Conservation (phyloP, 2,329 filamentous ascomycete genomes). For the Ceratocystis smalleyi region DNA sequence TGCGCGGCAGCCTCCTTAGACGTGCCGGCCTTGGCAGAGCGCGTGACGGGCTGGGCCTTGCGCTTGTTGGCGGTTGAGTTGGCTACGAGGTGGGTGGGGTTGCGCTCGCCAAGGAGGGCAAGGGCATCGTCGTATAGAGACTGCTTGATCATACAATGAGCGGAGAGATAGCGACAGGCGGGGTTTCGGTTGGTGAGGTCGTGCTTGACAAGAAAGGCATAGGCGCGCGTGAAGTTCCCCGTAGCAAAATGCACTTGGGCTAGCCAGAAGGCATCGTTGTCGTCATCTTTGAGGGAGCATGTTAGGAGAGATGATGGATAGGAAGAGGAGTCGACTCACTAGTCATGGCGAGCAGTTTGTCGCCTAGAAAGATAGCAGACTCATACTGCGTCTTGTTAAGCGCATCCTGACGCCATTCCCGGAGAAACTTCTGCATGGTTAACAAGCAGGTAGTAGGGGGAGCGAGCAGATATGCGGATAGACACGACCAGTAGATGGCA, state of each 20-base stretch:
- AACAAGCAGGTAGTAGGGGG: neutral
- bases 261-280: conserved; percentile 90
- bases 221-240: conserved; percentile 84
- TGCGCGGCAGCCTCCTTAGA: conserved; percentile 15
- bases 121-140: conserved; percentile 80
- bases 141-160: conserved; percentile 88
- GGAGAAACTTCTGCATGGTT: conserved; percentile 78
- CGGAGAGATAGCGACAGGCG: conserved; percentile 81
- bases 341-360: conserved; percentile 88
- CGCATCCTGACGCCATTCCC: conserved; percentile 89
- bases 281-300: conserved; percentile 47
- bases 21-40: conserved; percentile 23
- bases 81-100: conserved; percentile 73
- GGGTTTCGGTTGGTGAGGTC: conserved; percentile 69
- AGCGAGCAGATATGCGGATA: neutral
- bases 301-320: neutral
- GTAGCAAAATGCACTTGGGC: conserved; percentile 96
- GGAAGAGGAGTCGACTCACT: conserved; percentile 38
- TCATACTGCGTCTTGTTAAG: conserved; percentile 93
- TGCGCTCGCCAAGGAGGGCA: conserved; percentile 72
- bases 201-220: conserved; percentile 69
- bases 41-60: conserved; percentile 42
- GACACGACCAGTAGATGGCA: neutral
- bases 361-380: conserved; percentile 88
- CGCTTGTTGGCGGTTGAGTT: conserved; percentile 42